Base-by-base conservation (phyloP, 2,329 filamentous ascomycete genomes). In the Corynespora cassiicola region DNA sequence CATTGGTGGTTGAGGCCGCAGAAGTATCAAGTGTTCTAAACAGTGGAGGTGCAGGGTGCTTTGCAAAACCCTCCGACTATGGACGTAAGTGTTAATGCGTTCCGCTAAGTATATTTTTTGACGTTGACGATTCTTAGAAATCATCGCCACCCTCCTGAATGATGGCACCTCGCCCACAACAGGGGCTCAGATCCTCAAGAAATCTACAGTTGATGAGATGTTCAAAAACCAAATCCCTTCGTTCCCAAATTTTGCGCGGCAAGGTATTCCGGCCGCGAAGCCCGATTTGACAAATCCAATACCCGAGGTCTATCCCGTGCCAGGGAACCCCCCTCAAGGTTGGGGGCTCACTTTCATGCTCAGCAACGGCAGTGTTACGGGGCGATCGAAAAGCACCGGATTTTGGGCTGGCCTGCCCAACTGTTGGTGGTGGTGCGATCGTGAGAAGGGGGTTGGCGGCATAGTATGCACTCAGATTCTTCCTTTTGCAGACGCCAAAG, bases 261-360 rank as follows among this genome's bases (percentile, higher is more conserved):
- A 76, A 38, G 50, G 52, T 2, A 70, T 81, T 6, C 62, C 72
- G 0, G 70, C 69, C 6, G 66, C 75, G 1, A 81, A 78, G 45
- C 73, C 76, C 0, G 72, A 78, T 12, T 60, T 77, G 3, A 75
- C 76, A 1, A 77, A 80, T 48, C 56, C 66, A 0, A 48, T 79
- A 5, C 60, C 70, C 1, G 76, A 82, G n/a, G 27, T 84, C 6
- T 84, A 69, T 39, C 66, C 66, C 6, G 59, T 67, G 18, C 48
- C 54, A 27, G 69, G 66, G 17, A 66, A 75, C 35, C 71, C 70
- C 15, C 76, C 81, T 0, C 81, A 86, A 57, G 84, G 84, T 7
- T 86, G 80, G 80, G 82, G 83, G 0, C 59, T 87, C 24, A 77
- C 74, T 0, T 82, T 82, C 39, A 77, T 82, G 75, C 56, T 82